Evolutionary conservation across 352 stramenopile genomes (phyloP).

Genomic region (Pythium apleroticum): DNA sequence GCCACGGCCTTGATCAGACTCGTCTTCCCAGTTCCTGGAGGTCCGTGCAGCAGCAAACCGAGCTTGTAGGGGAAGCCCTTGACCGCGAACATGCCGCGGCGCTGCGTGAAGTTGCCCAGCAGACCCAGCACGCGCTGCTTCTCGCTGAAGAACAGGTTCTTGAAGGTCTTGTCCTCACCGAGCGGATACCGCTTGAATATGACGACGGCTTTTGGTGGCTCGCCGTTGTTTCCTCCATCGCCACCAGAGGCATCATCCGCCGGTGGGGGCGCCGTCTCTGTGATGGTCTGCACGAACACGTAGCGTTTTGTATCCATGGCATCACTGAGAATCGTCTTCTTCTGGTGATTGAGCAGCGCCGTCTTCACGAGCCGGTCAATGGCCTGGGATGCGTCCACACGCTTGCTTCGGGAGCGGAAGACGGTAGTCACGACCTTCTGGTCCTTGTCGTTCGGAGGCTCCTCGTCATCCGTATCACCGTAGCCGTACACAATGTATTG

Average conservation of each 20-base stretch:
- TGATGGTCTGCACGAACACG: slow-evolving; percentile 16
- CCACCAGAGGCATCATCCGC: neutral
- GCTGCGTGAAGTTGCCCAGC: slow-evolving; percentile 72
- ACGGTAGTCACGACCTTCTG: slow-evolving; percentile 12
- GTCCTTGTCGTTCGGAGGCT: neutral
- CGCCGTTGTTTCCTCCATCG: slow-evolving; percentile 18
- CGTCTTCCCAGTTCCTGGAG: slow-evolving; percentile 90
- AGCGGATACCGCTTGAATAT: slow-evolving; percentile 77
- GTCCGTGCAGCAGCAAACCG: slow-evolving; percentile 84
- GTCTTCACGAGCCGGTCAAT: slow-evolving; percentile 32
- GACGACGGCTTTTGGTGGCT: slow-evolving; percentile 12
- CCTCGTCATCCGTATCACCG: slow-evolving; percentile 5
- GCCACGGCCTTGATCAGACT: slow-evolving; percentile 89
- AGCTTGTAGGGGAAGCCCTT: slow-evolving; percentile 89
- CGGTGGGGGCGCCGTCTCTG: neutral
- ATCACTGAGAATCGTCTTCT: slow-evolving; percentile 7
- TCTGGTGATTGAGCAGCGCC: slow-evolving; percentile 16
- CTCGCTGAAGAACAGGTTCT: slow-evolving; percentile 87
- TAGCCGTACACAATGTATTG: slow-evolving; percentile 14
- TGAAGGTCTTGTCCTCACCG: slow-evolving; percentile 86
- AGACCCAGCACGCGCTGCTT: slow-evolving; percentile 71
- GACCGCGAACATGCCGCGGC: slow-evolving; percentile 83
- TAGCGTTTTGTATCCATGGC: slow-evolving; percentile 15
- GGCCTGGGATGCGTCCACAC: slow-evolving; percentile 22
- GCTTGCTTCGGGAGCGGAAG: slow-evolving; percentile 18